phyloP scores from a whole-genome alignment of 163 green algal species.

The Volvox carteri region DNA sequence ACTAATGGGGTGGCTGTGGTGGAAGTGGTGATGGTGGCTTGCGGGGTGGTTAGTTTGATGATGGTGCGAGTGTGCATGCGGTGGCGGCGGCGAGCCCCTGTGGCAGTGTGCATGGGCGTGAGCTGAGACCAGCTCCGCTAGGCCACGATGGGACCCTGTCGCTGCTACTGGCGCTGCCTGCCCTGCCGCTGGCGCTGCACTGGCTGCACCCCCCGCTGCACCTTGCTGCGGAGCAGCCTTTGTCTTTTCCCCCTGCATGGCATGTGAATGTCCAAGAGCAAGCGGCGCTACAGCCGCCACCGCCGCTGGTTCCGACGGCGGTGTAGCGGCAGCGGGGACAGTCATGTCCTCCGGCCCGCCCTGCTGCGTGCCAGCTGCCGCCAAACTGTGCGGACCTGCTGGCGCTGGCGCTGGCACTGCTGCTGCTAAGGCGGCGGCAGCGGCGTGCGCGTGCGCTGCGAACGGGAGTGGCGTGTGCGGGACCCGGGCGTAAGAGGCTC shows the following conservation, averaged over 20 bases:
- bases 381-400: neutral
- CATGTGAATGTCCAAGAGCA: too few species aligned
- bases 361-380: neutral
- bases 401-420: neutral
- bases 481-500: neutral
- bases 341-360: too few species aligned
- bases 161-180: neutral
- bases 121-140: neutral
- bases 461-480: slow-evolving; percentile 25
- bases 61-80: too few species aligned
- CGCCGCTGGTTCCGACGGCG: neutral
- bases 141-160: neutral
- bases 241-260: too few species aligned
- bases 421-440: neutral
- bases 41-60: neutral
- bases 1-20: neutral
- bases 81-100: slow-evolving; percentile 38
- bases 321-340: neutral
- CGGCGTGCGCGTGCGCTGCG: neutral
- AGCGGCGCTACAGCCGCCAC: neutral
- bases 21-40: neutral
- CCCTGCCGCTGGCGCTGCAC: too few species aligned
- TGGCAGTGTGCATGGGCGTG: slow-evolving; percentile 33
- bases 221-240: too few species aligned
- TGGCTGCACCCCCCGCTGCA: too few species aligned